Evolutionary conservation across 2,329 filamentous ascomycete species (phyloP), one percentile per base, ranked within the genome.

Genomic region (Paradendryphiella salina): DNA sequence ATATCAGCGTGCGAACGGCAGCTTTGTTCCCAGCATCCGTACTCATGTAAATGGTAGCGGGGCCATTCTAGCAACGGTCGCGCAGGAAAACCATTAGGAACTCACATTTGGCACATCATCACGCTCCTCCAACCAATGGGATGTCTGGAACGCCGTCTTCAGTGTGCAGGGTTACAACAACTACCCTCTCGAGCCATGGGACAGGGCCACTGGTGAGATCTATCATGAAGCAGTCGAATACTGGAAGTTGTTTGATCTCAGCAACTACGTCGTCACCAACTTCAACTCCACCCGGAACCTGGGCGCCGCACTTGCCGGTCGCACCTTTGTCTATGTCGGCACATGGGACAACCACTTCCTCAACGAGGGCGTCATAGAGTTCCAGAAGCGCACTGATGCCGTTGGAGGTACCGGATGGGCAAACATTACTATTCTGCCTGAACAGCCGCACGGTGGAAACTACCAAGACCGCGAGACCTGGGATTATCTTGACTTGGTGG

Each of bases 161-260:
- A 67, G 70, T 6, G 65, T 63, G 0, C 72, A 74, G 37, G 72
- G 71, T 4, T 61, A 65, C 36, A 74, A 74, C 54, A 59, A 64
- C 31, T 74, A 75, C 39, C 72, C 72, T 7, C 66, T 75, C 6
- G 71, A 71, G 52, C 64, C 73, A 0, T 74, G 73, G 73, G 67
- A 75, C 50, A 74, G 74, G 46, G 69, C 73, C 20, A 73, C 71
- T 0, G 72, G 72, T 11, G 70, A 74, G 28, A 71, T 75, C 5
- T 74, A 72, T 37, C 69, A 60, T 0, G 69, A 66, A 13, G 72
- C 71, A 3, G 70, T 75, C 0, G 60, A 69, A 21, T 63, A 63
- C 52, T 74, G 73, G 73, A 73, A 71, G 47, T 63, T 61, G 0
- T 65, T 74, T 29, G 73, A 75, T 50, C 58, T 75, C 3, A 60